A percentile compares a stretch with the other conserved stretches of the same genome.
These are phyloP conservation scores for Heimioporus sp. DNA, from an alignment of 768 basidiomycete species.

Conservation along the genomic window DNA sequence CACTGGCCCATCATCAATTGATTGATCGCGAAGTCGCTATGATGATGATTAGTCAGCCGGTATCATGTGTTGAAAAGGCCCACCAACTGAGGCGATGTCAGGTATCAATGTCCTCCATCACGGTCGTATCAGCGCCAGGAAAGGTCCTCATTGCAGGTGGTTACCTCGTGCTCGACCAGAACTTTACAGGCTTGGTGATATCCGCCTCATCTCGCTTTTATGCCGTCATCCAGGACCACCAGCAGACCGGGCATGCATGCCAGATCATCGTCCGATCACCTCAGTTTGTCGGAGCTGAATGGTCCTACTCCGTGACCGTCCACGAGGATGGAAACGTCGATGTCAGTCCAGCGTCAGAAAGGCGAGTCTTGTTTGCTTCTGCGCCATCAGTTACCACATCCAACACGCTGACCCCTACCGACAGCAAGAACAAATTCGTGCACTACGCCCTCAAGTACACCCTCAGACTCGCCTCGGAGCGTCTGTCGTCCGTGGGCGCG, in stretches of 20 bases:
- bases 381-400: background rate
- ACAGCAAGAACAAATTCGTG: constrained; percentile 86
- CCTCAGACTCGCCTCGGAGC: constrained; percentile 63
- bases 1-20: too few relatives aligned
- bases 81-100: background rate
- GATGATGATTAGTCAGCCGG: constrained; percentile 26
- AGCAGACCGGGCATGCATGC: constrained; percentile 25
- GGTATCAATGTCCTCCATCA: constrained; percentile 45
- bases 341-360: constrained; percentile 21
- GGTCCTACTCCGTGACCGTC: constrained; percentile 62
- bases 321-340: constrained; percentile 27
- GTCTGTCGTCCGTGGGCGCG: constrained; percentile 25
- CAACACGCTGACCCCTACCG: constrained; percentile 11
- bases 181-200: constrained; percentile 83
- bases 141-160: constrained; percentile 96
- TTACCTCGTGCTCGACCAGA: constrained; percentile 91
- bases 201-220: constrained; percentile 96
- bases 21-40: too few relatives aligned
- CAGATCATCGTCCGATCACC: constrained; percentile 81
- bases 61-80: background rate
- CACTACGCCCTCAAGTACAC: constrained; percentile 84
- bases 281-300: constrained; percentile 81
- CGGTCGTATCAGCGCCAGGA: constrained; percentile 87
- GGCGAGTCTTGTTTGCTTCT: constrained; percentile 10
- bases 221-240: constrained; percentile 55